Base-by-base conservation (phyloP, 257 asterid genomes). In the Petunia secreta region DNA sequence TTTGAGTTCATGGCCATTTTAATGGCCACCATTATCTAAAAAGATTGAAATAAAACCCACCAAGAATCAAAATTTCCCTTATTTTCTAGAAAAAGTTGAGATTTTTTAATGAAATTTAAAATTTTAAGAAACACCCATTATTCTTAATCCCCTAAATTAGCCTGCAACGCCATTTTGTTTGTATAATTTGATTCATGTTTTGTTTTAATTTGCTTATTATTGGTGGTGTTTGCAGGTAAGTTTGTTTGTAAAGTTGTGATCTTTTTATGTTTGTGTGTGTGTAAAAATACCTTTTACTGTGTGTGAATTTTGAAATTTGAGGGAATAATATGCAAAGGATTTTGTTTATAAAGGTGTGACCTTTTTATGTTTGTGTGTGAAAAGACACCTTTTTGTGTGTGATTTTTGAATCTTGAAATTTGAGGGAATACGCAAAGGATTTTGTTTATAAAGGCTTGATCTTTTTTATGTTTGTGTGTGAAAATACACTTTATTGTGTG, bases 191-290 rank as follows among this genome's bases (percentile, higher is more conserved):
- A 25, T 50, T 57, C 60, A n/a, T 7, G 25, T 80, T 79, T 50
- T 74, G 38, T 55, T n/a, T 4, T 40, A 64, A 62, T 55, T 77
- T 57, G 53, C 46, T 43, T 81, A 80, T 75, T 85, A 78, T 86
- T 89, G 91, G 91, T 84, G 93, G 92, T 89, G 89, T 87, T 86
- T 85, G 93, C 94, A 84, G 95, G 98, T 87, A 82, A 82, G 55
- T 64, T 77, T 46, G 5, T 13, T 0, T 67, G 16, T 43, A 8
- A 4, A 43, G 9, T 65, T 69, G 5, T 44, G 1, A 52, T 52
- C 11, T 2, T 68, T 8, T 16, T 25, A 25, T 25, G 25, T 25
- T 69, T 68, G 44, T 69, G 4, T 52, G 38, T 7, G 39, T 43
- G 53, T 3, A 44, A 43, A 2, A 36, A 25, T 34, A 13, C 40